phyloP scores from a whole-genome alignment of 192 early-diverging fungal species.

The Coemansia sp. region DNA sequence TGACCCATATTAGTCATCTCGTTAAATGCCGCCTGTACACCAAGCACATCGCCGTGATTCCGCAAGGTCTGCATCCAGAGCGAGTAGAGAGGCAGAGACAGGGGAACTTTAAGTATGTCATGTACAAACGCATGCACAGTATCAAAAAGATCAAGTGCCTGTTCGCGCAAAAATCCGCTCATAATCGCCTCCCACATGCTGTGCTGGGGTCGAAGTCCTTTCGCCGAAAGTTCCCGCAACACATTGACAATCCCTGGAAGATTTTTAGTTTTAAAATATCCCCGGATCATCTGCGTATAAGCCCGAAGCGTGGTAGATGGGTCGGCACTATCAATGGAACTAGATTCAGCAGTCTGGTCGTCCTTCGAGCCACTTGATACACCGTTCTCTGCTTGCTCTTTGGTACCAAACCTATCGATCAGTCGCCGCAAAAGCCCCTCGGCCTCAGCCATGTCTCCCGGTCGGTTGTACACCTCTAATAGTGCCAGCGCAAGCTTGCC shows the following conservation, averaged over 20 bases:
- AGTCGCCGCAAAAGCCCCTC: slow-evolving; percentile 17
- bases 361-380: not conserved
- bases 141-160: slow-evolving; percentile 50
- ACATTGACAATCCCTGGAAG: slow-evolving; percentile 34
- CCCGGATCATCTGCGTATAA: slow-evolving; percentile 22
- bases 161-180: slow-evolving; percentile 38
- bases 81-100: slow-evolving; percentile 45
- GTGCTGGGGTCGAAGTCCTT: slow-evolving; percentile 16
- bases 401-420: slow-evolving; percentile 1
- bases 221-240: slow-evolving; percentile 25
- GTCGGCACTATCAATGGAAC: not conserved
- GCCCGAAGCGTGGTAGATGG: not conserved
- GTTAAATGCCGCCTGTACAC: slow-evolving; percentile 45
- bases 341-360: not conserved
- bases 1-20: slow-evolving; percentile 47
- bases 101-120: slow-evolving; percentile 32
- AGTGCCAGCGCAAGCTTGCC: slow-evolving; percentile 41
- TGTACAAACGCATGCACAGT: slow-evolving; percentile 34
- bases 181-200: slow-evolving; percentile 34
- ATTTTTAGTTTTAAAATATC: slow-evolving; percentile 28
- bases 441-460: slow-evolving; percentile 18
- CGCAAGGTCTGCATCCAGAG: slow-evolving; percentile 47
- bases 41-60: slow-evolving; percentile 45
- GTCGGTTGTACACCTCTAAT: slow-evolving; percentile 35
- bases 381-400: not conserved